Base-by-base conservation (phyloP, 495 filamentous ascomycete genomes). In the Hyaloscypha bicolor region DNA sequence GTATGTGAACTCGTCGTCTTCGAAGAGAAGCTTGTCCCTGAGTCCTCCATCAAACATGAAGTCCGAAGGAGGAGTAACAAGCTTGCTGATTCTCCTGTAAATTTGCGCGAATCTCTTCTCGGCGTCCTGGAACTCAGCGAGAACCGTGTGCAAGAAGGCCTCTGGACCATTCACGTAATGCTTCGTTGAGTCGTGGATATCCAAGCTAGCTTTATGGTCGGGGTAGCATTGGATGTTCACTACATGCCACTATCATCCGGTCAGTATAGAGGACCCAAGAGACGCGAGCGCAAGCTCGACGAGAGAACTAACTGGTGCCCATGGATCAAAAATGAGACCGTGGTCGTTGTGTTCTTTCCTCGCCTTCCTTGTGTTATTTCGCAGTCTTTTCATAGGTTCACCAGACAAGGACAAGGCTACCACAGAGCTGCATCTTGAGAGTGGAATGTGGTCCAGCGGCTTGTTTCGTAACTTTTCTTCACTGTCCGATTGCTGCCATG, bases 1-100 rank as follows among this genome's bases (percentile, higher is more conserved):
- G 73, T 81, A 85, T 35, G 83, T 86, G 68, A 84, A 87, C 29
- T 79, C 61, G 21, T 76, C 69, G 70, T 87, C 85, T 71, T 87
- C 85, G 72, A 87, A 87, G 9, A 86, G 76, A 30, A 86, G 78
- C 66, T 76, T 78, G 70, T 87, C 84, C 30, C 85, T 77, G 19
- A 82, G 72, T 16, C 71, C 71, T 25, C 69, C 65, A 64, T 82
- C 72, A 76, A 86, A 87, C 78, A 87, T 84, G 73, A 87, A 87
- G 9, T 81, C 76, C 14, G 79, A 74, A 0, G 82, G 82, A 6
- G 84, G 83, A 0, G 79, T 81, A 64, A 86, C 78, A 55, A 85
- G 75, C 32, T 79, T 78, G 1, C 78, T 80, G 60, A 87, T 83
- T 33, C 70, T 67, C 30, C 77, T 72, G 58, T 84, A 79, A 8